A percentile compares a stretch with the other conserved stretches of the same genome.
These are phyloP conservation scores for Aphanomyces cochlioides DNA, from an alignment of 352 stramenopile genomes.

Conservation along the genomic window DNA sequence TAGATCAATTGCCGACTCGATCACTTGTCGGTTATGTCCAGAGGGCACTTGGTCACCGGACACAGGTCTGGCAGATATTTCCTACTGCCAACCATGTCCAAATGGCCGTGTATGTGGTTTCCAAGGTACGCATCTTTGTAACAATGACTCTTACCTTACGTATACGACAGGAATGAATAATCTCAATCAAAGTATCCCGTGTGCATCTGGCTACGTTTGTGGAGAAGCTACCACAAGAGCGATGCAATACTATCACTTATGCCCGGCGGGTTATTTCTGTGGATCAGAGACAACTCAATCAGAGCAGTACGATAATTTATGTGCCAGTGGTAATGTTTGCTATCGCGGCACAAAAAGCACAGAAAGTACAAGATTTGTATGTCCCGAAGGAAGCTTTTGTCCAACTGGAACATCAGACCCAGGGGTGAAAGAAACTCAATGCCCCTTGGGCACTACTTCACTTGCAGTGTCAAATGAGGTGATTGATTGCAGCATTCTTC, in stretches of 20 bases:
- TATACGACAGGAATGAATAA: constrained; percentile 70
- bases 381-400: constrained; percentile 91
- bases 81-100: constrained; percentile 92
- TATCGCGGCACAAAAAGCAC: constrained; percentile 83
- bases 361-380: constrained; percentile 90
- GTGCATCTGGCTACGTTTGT: constrained; percentile 92
- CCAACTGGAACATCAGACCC: constrained; percentile 81
- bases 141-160: background rate
- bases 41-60: constrained; percentile 92
- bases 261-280: constrained; percentile 90
- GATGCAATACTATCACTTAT: constrained; percentile 90
- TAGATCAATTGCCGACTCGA: constrained; percentile 91
- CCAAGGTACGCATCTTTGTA: constrained; percentile 34
- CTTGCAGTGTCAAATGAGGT: constrained; percentile 73
- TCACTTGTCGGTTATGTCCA: constrained; percentile 93
- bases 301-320: constrained; percentile 85
- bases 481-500: constrained; percentile 82
- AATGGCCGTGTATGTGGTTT: constrained; percentile 91
- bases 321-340: constrained; percentile 87
- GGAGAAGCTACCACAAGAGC: constrained; percentile 88
- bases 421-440: constrained; percentile 82
- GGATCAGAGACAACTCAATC: constrained; percentile 70
- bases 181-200: constrained; percentile 78
- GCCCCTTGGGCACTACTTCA: constrained; percentile 88
- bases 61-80: constrained; percentile 92